Evolutionary conservation across 148 eudicot species (phyloP).

Genomic region (Vaccinium macrocarpon): DNA sequence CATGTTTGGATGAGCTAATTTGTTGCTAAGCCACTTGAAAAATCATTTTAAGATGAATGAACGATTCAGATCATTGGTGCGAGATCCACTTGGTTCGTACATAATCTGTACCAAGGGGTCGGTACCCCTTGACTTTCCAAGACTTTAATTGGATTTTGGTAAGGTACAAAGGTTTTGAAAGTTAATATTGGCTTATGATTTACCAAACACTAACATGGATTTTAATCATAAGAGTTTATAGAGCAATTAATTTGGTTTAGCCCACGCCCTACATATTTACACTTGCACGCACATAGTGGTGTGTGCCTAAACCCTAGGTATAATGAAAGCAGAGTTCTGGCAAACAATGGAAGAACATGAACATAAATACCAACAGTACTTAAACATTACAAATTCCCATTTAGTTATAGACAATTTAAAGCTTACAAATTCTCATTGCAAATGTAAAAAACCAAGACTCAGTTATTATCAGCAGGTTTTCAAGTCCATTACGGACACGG

Average conservation of each 20-base stretch:
- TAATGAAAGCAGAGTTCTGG: background rate
- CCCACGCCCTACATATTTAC: background rate
- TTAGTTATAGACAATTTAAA: no score
- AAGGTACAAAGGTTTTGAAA: background rate
- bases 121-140: no score
- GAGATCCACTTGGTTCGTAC: no score
- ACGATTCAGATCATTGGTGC: no score
- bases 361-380: background rate
- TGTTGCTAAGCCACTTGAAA: no score
- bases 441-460: background rate
- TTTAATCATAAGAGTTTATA: background rate
- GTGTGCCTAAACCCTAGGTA: background rate
- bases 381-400: no score
- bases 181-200: background rate
- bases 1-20: no score
- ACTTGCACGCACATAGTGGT: no score
- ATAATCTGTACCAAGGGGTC: no score
- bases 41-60: no score
- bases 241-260: background rate
- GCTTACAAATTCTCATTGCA: background rate
- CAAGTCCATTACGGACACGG: background rate
- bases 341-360: background rate
- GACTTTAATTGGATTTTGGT: background rate
- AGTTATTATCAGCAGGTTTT: no score
- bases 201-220: background rate